Conservation (phyloP, 345 rosid species). For the Reutealis trisperma region DNA sequence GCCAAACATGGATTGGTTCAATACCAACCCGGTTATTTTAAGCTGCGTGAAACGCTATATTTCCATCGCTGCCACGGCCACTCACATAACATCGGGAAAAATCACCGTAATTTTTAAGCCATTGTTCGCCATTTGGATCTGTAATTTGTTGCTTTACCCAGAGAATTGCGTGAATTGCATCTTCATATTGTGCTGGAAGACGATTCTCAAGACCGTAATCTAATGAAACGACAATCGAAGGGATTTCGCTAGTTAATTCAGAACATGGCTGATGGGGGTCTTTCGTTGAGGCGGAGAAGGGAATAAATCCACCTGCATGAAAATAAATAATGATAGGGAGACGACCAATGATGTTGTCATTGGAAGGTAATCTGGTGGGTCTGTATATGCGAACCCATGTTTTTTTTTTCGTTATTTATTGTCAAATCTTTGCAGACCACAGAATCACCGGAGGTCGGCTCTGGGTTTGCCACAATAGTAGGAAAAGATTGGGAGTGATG, state of each 20-base stretch:
- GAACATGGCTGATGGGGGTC: constrained; percentile 20
- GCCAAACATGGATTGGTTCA: constrained; percentile 45
- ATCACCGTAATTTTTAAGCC: constrained; percentile 41
- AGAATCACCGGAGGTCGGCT: constrained; percentile 13
- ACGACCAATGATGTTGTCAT: constrained; percentile 20
- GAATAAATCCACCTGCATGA: constrained; percentile 39
- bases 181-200: constrained; percentile 43
- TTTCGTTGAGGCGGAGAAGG: constrained; percentile 7
- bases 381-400: constrained; percentile 19
- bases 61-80: constrained; percentile 43
- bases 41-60: constrained; percentile 31
- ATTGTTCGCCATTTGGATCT: constrained; percentile 22
- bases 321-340: constrained; percentile 39
- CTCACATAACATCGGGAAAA: constrained; percentile 32
- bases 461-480: constrained; percentile 6
- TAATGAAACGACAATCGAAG: constrained; percentile 33
- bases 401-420: not conserved
- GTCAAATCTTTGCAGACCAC: constrained; percentile 19
- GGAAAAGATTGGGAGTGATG: constrained; percentile 18
- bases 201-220: constrained; percentile 42
- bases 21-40: constrained; percentile 28
- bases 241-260: constrained; percentile 25
- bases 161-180: constrained; percentile 38
- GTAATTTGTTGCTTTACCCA: constrained; percentile 29
- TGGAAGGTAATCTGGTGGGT: constrained; percentile 2